Evolutionary conservation across 495 filamentous ascomycete genomes (phyloP), one percentile per base, ranked within the genome.

Genomic region (Trichoderma asperelloides): DNA sequence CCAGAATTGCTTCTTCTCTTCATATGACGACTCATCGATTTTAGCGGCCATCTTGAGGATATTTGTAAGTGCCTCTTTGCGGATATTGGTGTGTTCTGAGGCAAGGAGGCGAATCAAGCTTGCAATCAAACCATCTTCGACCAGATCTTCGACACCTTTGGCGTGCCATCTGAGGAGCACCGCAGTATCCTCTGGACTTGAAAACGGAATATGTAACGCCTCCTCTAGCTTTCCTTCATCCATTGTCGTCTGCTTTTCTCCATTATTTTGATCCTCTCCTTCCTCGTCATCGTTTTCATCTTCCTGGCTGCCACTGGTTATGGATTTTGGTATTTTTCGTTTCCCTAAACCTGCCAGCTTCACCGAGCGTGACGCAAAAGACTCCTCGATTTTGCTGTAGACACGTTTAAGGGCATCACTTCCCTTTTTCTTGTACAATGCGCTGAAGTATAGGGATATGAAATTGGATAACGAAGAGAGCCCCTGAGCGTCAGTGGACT

Each of bases 1-100:
- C 77, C 87, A 89, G 1, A 91, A 78, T 62, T 92, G 88, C 28
- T 89, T 85, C 76, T 88, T 90, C 73, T 96, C 91, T 23, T 84
- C 82, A 65, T 93, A 89, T 47, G 84, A 84, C 0, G 90, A 92
- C 68, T 83, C 81, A 75, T 91, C 84, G 18, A 94, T 76, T 69
- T 86, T 88, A 16, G 77, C 75, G 68, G 87, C 86, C 69, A 91
- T 85, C 68, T 88, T 87, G 23, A 84, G 76, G 39, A 92, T 77
- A 64, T 84, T 88, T 37, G 79, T 78, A 27, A 91, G 81, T n/a
- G 91, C 91, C 76, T 96, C 89, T 67, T 85, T 84, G 30, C 92
- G 83, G 64, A 95, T 88, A 71, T 89, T 88, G 47, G 83, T 79
- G 67, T 92, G 82, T 68, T 88, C 79, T 1, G 91, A 94, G 65